phyloP scores from a whole-genome alignment of 345 rosid species.

The Moricandia moricandioides region DNA sequence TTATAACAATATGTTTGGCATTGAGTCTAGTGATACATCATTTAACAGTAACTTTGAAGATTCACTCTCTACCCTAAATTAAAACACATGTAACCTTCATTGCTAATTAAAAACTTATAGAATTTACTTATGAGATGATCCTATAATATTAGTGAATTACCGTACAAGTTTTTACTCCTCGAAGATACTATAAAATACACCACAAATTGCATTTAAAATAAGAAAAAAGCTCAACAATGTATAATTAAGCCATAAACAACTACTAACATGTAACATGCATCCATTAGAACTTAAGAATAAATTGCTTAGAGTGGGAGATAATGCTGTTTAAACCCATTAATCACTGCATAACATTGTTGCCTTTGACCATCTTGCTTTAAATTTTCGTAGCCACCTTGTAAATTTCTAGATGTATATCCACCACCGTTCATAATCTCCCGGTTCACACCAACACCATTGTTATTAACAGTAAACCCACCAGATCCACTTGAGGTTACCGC shows the following conservation, averaged over 20 bases:
- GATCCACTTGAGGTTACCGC: constrained; percentile 16
- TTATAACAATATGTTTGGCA: not conserved
- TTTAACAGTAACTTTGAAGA: not conserved
- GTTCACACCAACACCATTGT: constrained; percentile 22
- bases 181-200: not conserved
- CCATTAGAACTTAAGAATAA: not conserved
- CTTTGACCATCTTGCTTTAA: constrained; percentile 34
- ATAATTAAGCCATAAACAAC: not conserved
- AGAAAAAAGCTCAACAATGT: not conserved
- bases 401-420: constrained; percentile 26
- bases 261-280: not conserved
- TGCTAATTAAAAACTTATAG: not conserved
- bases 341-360: constrained; percentile 38
- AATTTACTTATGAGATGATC: not conserved
- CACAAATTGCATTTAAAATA: not conserved
- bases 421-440: constrained; percentile 17
- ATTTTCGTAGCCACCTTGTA: constrained; percentile 30
- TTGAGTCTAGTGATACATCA: not conserved
- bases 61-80: not conserved
- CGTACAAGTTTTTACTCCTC: not conserved
- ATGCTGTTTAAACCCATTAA: constrained; percentile 33
- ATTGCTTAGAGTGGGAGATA: constrained; percentile 5
- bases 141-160: not conserved
- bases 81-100: not conserved
- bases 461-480: constrained; percentile 21